Conservation (phyloP, 345 rosid species). For the Sisymbrium irio region DNA sequence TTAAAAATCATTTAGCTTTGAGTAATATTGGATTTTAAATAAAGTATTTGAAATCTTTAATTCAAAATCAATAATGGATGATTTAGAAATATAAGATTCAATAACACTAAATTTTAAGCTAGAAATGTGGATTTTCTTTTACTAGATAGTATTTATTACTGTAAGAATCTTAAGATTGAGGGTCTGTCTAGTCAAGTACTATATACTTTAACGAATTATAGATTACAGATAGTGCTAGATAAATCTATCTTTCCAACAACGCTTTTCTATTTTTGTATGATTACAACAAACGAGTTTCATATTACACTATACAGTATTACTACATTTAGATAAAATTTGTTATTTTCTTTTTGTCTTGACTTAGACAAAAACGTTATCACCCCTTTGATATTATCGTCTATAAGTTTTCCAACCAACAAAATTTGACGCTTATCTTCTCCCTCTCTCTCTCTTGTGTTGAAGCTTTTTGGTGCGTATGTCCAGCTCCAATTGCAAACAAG, state of each 20-base stretch:
- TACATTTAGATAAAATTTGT: constrained; percentile 14
- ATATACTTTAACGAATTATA: not conserved
- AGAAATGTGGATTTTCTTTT: too few relatives aligned
- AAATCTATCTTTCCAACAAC: not conserved
- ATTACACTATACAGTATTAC: constrained; percentile 6
- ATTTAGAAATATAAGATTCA: too few relatives aligned
- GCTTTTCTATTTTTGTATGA: not conserved
- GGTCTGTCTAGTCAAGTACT: too few relatives aligned
- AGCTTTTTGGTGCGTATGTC: constrained; percentile 12
- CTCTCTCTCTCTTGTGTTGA: constrained; percentile 4
- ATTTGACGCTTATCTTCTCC: constrained; percentile 1
- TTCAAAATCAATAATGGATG: too few relatives aligned
- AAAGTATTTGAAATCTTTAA: too few relatives aligned
- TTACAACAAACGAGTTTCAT: not conserved
- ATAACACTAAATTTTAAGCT: too few relatives aligned
- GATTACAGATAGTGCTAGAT: not conserved
- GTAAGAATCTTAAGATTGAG: too few relatives aligned
- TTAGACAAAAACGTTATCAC: not conserved
- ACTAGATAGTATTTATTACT: too few relatives aligned
- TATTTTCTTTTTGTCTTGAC: not conserved
- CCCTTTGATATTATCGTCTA: not conserved
- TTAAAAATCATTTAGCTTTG: too few relatives aligned
- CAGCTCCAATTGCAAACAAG: constrained; percentile 10
- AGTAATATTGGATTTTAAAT: too few relatives aligned
- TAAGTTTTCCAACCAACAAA: constrained; percentile 15